Percentiles rank a stretch among this genome's conserved stretches.
Evolutionary conservation across 108 stramenopile genomes (phyloP).

Genomic region (Pseudonitzschia delicatissima): DNA sequence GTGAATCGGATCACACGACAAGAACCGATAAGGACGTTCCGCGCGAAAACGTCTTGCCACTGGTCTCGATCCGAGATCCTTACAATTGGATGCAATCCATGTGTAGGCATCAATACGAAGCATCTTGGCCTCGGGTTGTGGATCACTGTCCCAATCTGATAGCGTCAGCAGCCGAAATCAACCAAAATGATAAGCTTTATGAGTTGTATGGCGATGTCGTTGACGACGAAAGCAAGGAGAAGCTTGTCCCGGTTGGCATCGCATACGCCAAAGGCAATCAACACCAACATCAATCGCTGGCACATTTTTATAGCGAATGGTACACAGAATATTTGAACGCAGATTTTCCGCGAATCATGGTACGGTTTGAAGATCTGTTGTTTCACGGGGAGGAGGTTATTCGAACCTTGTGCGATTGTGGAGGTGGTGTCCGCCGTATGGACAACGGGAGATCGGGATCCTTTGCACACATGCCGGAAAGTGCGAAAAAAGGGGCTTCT

Average conservation of each 20-base stretch:
- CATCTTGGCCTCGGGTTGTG: slow-evolving; percentile 28
- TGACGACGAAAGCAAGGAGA: background rate
- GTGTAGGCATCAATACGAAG: slow-evolving; percentile 50
- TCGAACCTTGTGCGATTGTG: slow-evolving; percentile 21
- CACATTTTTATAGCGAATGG: slow-evolving; percentile 63
- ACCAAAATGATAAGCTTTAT: background rate
- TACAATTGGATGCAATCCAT: slow-evolving; percentile 83
- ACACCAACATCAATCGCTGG: slow-evolving; percentile 25
- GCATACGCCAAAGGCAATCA: background rate
- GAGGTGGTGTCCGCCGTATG: slow-evolving; percentile 14
- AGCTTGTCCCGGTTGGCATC: slow-evolving; percentile 2
- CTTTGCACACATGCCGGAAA: slow-evolving; percentile 13
- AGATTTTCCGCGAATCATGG: slow-evolving; percentile 58
- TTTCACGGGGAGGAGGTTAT: slow-evolving; percentile 21
- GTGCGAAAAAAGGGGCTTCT: slow-evolving; percentile 16
- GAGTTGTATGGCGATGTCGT: background rate
- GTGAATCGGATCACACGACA: slow-evolving; percentile 1
- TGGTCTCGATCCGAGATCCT: slow-evolving; percentile 85
- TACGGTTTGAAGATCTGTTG: slow-evolving; percentile 68
- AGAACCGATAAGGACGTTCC: slow-evolving; percentile 14
- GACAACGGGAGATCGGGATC: slow-evolving; percentile 1
- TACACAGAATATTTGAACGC: slow-evolving; percentile 47
- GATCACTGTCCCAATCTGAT: slow-evolving; percentile 60
- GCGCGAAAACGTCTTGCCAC: slow-evolving; percentile 42
- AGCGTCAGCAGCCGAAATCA: slow-evolving; percentile 14